phyloP scores from a whole-genome alignment of 2,329 filamentous ascomycete species.

The Hymenoscyphus salicellus region DNA sequence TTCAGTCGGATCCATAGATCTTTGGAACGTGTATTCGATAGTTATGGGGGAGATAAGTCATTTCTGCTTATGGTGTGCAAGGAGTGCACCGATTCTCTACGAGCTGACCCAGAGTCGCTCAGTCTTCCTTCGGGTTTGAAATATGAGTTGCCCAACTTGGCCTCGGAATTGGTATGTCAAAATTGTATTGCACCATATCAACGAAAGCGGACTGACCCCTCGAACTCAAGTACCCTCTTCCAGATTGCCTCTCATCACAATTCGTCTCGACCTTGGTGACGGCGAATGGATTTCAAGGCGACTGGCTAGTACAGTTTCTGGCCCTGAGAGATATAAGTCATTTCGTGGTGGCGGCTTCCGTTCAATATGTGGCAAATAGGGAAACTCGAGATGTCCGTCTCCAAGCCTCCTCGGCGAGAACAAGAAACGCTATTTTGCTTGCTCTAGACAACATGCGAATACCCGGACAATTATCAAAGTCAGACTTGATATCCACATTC shows the following conservation, averaged over 20 bases:
- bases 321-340: slow-evolving; percentile 41
- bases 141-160: slow-evolving; percentile 39
- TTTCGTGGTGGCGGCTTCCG: slow-evolving; percentile 40
- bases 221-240: slow-evolving; percentile 38
- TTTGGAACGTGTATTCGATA: slow-evolving; percentile 41
- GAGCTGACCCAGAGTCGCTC: slow-evolving; percentile 38
- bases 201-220: neutral
- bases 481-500: slow-evolving; percentile 39
- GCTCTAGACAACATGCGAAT: slow-evolving; percentile 38
- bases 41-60: slow-evolving; percentile 40
- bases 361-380: slow-evolving; percentile 39
- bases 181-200: no score
- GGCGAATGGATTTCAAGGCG: slow-evolving; percentile 29
- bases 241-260: slow-evolving; percentile 37
- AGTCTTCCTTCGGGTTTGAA: slow-evolving; percentile 36
- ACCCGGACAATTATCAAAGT: slow-evolving; percentile 37
- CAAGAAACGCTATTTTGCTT: slow-evolving; percentile 40
- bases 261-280: slow-evolving; percentile 39
- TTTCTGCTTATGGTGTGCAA: slow-evolving; percentile 41
- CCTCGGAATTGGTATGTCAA: slow-evolving; percentile 38
- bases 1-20: slow-evolving; percentile 40
- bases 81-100: slow-evolving; percentile 38
- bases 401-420: slow-evolving; percentile 36
- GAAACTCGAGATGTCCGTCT: slow-evolving; percentile 38
- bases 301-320: slow-evolving; percentile 41